Percentiles rank a stretch among this genome's conserved stretches.
Conservation (phyloP, 495 filamentous ascomycete genomes). For the Penicillium antarcticum region DNA sequence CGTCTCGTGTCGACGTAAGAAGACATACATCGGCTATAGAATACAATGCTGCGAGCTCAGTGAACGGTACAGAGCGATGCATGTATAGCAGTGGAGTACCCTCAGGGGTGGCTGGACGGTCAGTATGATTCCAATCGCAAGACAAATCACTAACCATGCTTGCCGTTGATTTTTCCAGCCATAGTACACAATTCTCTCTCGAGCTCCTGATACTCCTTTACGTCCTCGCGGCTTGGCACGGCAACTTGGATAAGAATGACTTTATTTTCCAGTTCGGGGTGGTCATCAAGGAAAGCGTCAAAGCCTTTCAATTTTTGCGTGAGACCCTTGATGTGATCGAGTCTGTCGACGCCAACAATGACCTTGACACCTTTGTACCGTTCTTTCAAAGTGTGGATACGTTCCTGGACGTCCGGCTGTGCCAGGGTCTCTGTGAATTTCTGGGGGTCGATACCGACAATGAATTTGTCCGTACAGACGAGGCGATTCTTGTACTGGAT, state of each 20-base stretch:
- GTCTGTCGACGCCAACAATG: conserved; percentile 87
- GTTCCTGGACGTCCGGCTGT: conserved; percentile 69
- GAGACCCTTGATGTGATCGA: conserved; percentile 97
- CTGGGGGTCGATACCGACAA: conserved; percentile 90
- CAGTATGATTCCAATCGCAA: background rate
- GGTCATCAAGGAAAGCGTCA: conserved; percentile 84
- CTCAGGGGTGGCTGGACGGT: conserved; percentile 66
- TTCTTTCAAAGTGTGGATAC: conserved; percentile 71
- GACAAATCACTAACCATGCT: conserved; percentile 25
- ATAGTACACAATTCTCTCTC: conserved; percentile 86
- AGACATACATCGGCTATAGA: conserved; percentile 87
- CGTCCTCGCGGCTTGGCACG: conserved; percentile 85
- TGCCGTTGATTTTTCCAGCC: conserved; percentile 88
- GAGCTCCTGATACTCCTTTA: conserved; percentile 94
- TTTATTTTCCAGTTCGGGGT: conserved; percentile 89
- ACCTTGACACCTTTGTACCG: conserved; percentile 85
- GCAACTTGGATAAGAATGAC: conserved; percentile 92
- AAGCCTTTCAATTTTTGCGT: conserved; percentile 90
- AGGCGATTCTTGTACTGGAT: conserved; percentile 73
- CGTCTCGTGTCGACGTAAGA: conserved; percentile 86
- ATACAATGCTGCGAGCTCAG: conserved; percentile 90
- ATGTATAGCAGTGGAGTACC: conserved; percentile 94
- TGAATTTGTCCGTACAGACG: conserved; percentile 77
- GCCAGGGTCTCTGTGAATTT: conserved; percentile 78
- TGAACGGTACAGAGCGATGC: conserved; percentile 83